Evolutionary conservation across 257 asterid genomes (phyloP).

Genomic region (Echites panduratus): DNA sequence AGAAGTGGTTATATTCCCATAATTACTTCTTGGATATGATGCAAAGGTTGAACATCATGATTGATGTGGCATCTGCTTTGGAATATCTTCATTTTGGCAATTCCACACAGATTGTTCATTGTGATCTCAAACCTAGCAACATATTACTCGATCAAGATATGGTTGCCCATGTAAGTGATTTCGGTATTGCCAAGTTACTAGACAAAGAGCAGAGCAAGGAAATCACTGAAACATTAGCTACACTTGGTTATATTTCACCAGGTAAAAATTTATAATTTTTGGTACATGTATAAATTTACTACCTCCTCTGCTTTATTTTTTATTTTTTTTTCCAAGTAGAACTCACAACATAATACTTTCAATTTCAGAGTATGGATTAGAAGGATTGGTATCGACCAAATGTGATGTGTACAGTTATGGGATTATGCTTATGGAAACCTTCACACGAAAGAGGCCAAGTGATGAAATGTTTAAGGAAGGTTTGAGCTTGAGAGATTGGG

Average conservation of each 20-base stretch:
- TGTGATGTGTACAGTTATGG: conserved; percentile 20
- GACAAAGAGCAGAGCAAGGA: not conserved
- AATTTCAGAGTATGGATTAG: not conserved
- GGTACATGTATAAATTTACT: no score
- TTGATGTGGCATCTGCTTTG: conserved; percentile 8
- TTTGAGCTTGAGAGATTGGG: not conserved
- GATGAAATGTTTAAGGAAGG: conserved; percentile 11
- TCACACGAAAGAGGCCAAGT: conserved; percentile 2
- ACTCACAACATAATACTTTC: no score
- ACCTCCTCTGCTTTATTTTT: no score
- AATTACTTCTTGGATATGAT: not conserved
- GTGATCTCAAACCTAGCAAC: conserved; percentile 7
- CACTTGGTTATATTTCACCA: conserved; percentile 10
- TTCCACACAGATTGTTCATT: not conserved
- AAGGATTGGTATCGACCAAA: not conserved
- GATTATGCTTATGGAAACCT: conserved; percentile 13
- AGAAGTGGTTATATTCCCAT: conserved; percentile 3
- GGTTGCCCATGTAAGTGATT: conserved; percentile 11
- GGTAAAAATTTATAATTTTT: not conserved
- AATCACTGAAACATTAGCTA: conserved; percentile 1
- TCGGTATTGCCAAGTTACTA: conserved; percentile 1
- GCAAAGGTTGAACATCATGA: not conserved
- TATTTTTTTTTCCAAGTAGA: no score
- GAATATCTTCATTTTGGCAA: conserved; percentile 3
- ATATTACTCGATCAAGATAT: not conserved